Evolutionary conservation across 768 basidiomycete species (phyloP).

Genomic region (Tylopilus intermedius): DNA sequence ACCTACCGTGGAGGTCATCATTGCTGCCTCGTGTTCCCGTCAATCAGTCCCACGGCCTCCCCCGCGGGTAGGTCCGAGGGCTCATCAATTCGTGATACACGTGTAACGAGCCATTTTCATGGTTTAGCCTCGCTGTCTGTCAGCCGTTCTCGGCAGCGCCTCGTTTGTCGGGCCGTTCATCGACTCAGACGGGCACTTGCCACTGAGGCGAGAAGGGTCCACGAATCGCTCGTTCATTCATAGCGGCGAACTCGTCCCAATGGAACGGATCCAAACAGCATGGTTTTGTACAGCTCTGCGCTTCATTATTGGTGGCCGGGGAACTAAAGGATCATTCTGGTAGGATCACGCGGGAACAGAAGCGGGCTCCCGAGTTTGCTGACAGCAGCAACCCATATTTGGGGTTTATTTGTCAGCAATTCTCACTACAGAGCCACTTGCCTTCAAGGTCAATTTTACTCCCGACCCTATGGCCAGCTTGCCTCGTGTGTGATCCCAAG

Average conservation of each 20-base stretch:
- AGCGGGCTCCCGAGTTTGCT: slow-evolving; percentile 19
- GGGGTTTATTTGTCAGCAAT: slow-evolving; percentile 24
- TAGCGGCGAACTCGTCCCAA: slow-evolving; percentile 1
- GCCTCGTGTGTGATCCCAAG: slow-evolving; percentile 27
- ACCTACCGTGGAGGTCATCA: slow-evolving; percentile 10
- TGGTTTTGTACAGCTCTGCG: slow-evolving; percentile 12
- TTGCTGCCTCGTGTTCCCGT: slow-evolving; percentile 28
- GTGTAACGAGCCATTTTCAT: slow-evolving; percentile 16
- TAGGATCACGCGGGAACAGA: slow-evolving; percentile 21
- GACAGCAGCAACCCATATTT: slow-evolving; percentile 18
- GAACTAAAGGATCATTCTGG: slow-evolving; percentile 8
- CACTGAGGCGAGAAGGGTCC: neutral
- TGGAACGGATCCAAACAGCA: slow-evolving; percentile 14
- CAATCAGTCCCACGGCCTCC: slow-evolving; percentile 15
- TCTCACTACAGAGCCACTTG: slow-evolving; percentile 5
- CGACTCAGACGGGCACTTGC: neutral
- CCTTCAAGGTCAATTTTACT: slow-evolving; percentile 23
- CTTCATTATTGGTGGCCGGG: slow-evolving; percentile 11
- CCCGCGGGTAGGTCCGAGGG: slow-evolving; percentile 14
- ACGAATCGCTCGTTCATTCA: slow-evolving; percentile 5
- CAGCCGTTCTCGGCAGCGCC: neutral
- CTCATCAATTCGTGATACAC: slow-evolving; percentile 17
- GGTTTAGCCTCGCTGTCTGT: slow-evolving; percentile 8
- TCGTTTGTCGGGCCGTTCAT: neutral
- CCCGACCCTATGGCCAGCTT: slow-evolving; percentile 15